Evolutionary conservation across 164 flowering plant genomes (phyloP).

Genomic region (Stephania japonica): DNA sequence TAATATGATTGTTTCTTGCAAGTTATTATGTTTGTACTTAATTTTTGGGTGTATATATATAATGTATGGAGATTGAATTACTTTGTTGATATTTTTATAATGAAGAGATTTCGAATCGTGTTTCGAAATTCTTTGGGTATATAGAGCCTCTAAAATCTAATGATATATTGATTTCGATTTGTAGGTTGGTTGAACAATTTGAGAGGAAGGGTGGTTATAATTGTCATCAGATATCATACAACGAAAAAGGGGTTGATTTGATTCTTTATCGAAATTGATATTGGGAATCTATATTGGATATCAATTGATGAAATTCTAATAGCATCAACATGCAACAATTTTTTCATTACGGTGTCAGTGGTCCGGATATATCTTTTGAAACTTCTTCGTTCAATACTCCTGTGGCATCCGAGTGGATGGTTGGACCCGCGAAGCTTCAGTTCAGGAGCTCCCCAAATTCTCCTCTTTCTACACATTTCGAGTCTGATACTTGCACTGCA

Average conservation of each 20-base stretch:
- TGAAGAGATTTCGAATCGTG: neutral
- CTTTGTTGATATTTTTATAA: neutral
- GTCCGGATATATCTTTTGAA: slow-evolving; percentile 32
- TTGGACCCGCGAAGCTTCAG: slow-evolving; percentile 38
- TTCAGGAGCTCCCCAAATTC: slow-evolving; percentile 53
- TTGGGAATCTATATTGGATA: neutral
- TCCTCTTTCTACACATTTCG: slow-evolving; percentile 50
- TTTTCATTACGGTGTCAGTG: slow-evolving; percentile 33
- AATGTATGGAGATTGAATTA: neutral
- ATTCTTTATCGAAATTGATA: neutral
- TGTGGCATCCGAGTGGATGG: slow-evolving; percentile 28
- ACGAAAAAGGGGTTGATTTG: neutral
- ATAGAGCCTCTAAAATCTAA: neutral
- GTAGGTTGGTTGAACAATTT: slow-evolving; percentile 11
- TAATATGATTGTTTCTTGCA: too few species aligned
- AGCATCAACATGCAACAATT: slow-evolving; percentile 50
- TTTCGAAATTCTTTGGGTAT: neutral
- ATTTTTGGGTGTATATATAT: too few species aligned
- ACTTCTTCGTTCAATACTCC: slow-evolving; percentile 33
- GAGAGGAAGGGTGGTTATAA: neutral
- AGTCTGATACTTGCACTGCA: slow-evolving; percentile 39
- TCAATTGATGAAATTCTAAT: slow-evolving; percentile 14
- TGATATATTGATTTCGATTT: neutral
- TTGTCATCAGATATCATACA: neutral
- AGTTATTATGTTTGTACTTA: too few species aligned